These are phyloP conservation scores for Spathaspora hagerdaliae DNA, from an alignment of 805 yeast species.

Conservation along the genomic window DNA sequence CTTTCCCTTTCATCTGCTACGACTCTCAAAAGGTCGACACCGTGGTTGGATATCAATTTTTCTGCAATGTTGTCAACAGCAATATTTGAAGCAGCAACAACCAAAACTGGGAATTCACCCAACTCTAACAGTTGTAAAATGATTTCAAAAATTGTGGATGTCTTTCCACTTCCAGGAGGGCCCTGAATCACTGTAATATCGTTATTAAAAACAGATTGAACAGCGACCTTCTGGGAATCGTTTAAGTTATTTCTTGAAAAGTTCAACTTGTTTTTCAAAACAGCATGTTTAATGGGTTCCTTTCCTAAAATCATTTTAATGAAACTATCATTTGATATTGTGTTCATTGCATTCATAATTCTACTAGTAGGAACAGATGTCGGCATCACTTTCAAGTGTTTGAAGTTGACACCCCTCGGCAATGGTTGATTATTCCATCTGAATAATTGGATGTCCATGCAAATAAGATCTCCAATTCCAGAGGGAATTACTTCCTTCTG, in stretches of 20 bases:
- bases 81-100: slow-evolving; percentile 72
- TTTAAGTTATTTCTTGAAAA: slow-evolving; percentile 49
- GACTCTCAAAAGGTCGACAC: slow-evolving; percentile 52
- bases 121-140: slow-evolving; percentile 52
- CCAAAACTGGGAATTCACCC: slow-evolving; percentile 59
- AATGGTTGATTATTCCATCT: slow-evolving; percentile 54
- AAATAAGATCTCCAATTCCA: slow-evolving; percentile 21
- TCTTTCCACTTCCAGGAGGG: slow-evolving; percentile 69
- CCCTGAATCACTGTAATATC: slow-evolving; percentile 46
- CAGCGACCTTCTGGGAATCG: slow-evolving; percentile 55
- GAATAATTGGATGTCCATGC: slow-evolving; percentile 48
- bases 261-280: slow-evolving; percentile 51
- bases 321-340: slow-evolving; percentile 50
- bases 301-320: slow-evolving; percentile 53
- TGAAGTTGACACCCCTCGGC: slow-evolving; percentile 42
- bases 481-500: slow-evolving; percentile 18
- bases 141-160: slow-evolving; percentile 40
- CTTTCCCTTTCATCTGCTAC: slow-evolving; percentile 57
- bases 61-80: slow-evolving; percentile 78
- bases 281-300: slow-evolving; percentile 50
- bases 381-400: slow-evolving; percentile 45
- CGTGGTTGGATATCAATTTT: slow-evolving; percentile 49
- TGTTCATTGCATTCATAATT: slow-evolving; percentile 63
- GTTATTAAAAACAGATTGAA: slow-evolving; percentile 49
- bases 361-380: slow-evolving; percentile 61